phyloP scores from a whole-genome alignment of 495 filamentous ascomycete genomes.

The Halenospora varia region DNA sequence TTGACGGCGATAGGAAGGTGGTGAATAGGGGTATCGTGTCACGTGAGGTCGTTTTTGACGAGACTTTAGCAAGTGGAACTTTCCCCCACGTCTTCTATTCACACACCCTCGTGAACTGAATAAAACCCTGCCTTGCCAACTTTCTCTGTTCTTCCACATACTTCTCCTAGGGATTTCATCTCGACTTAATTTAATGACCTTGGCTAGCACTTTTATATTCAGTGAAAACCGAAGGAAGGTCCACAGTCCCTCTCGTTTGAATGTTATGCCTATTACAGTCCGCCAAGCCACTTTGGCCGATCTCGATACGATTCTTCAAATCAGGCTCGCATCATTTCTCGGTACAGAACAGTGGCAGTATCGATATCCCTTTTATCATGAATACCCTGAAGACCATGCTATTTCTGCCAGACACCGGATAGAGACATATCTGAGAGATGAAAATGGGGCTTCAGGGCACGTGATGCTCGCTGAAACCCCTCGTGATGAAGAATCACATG shows the following conservation, averaged over 20 bases:
- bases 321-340: background rate
- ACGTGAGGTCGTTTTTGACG: too few species aligned
- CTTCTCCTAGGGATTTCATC: background rate
- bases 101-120: background rate
- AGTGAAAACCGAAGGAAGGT: background rate
- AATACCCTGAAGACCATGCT: background rate
- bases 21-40: too few species aligned
- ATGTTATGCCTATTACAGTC: background rate
- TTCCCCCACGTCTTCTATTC: background rate
- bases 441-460: background rate
- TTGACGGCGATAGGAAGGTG: too few species aligned
- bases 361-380: background rate
- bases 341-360: background rate
- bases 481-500: background rate
- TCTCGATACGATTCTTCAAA: background rate
- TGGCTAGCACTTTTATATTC: background rate
- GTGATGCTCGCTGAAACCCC: conserved; percentile 5
- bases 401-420: background rate
- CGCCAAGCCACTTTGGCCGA: conserved; percentile 1
- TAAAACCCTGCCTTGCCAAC: background rate
- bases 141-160: background rate
- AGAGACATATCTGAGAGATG: conserved; percentile 4
- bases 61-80: too few species aligned
- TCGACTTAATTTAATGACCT: background rate
- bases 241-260: background rate